Conservation (phyloP, 164 flowering plant species). For the Malania oleifera region DNA sequence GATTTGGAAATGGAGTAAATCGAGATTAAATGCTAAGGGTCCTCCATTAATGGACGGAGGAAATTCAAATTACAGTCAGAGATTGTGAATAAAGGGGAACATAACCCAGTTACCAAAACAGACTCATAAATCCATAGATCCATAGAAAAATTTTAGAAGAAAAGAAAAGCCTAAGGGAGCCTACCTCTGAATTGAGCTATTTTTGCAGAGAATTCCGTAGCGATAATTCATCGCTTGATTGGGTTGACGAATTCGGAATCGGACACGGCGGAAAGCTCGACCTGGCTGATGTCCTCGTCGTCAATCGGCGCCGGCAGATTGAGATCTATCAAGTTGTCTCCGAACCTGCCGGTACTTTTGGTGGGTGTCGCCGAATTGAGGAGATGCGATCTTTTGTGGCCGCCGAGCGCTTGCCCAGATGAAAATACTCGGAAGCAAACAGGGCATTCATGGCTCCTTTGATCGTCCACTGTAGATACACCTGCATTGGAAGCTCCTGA, state of each 20-base stretch:
- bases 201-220: not conserved
- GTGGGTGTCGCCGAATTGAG: slow-evolving; percentile 11
- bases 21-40: too few species aligned
- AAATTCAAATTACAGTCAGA: slow-evolving; percentile 5
- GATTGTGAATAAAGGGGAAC: slow-evolving; percentile 16
- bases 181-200: too few species aligned
- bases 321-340: slow-evolving; percentile 58
- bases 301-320: slow-evolving; percentile 79
- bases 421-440: slow-evolving; percentile 64
- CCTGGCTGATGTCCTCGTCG: slow-evolving; percentile 51
- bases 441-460: slow-evolving; percentile 64
- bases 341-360: slow-evolving; percentile 14
- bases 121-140: too few species aligned
- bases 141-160: too few species aligned
- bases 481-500: slow-evolving; percentile 13
- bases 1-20: too few species aligned
- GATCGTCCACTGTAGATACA: slow-evolving; percentile 8
- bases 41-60: too few species aligned
- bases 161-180: too few species aligned
- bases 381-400: slow-evolving; percentile 80
- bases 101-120: slow-evolving; percentile 19
- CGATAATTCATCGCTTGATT: not conserved
- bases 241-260: slow-evolving; percentile 8
- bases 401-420: slow-evolving; percentile 92
- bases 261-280: slow-evolving; percentile 51